Evolutionary conservation across 805 yeast species (phyloP).

Genomic region (Sungouiozyma intestinalis): DNA sequence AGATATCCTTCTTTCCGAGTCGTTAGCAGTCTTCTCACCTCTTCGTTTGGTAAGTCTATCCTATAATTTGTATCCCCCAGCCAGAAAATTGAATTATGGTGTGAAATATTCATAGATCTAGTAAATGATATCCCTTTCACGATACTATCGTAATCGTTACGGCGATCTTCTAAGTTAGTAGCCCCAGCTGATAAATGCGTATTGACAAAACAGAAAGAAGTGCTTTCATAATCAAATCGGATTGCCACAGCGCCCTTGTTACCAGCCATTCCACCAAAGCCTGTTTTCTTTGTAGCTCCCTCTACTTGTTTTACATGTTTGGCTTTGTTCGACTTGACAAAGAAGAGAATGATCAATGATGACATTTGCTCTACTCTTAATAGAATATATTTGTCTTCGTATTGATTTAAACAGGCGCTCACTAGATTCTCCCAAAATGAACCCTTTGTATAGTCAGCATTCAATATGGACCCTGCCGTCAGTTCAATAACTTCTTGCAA

Average conservation of each 20-base stretch:
- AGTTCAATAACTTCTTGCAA: slow-evolving; percentile 91
- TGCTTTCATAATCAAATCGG: slow-evolving; percentile 69
- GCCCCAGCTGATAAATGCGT: slow-evolving; percentile 94
- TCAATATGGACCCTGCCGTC: slow-evolving; percentile 81
- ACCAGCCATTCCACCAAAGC: slow-evolving; percentile 93
- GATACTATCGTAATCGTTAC: slow-evolving; percentile 70
- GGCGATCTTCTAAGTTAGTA: slow-evolving; percentile 70
- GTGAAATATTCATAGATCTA: slow-evolving; percentile 62
- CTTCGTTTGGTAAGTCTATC: slow-evolving; percentile 59
- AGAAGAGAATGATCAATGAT: slow-evolving; percentile 53
- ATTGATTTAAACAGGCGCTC: slow-evolving; percentile 48
- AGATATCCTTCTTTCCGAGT: slow-evolving; percentile 31
- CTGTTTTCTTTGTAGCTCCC: slow-evolving; percentile 92
- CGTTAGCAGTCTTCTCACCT: slow-evolving; percentile 49
- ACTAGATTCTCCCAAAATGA: slow-evolving; percentile 70
- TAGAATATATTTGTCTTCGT: slow-evolving; percentile 45
- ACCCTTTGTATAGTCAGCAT: slow-evolving; percentile 72
- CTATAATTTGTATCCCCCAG: slow-evolving; percentile 91
- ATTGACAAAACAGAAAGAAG: slow-evolving; percentile 74
- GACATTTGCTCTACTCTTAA: slow-evolving; percentile 69
- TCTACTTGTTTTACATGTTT: slow-evolving; percentile 67
- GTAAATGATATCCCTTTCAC: slow-evolving; percentile 68
- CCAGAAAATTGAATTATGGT: slow-evolving; percentile 87
- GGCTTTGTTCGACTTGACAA: slow-evolving; percentile 42
- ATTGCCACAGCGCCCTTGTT: slow-evolving; percentile 96